Evolutionary conservation across 2,329 filamentous ascomycete genomes (phyloP).

Genomic region (Leptosphaerulina australis): DNA sequence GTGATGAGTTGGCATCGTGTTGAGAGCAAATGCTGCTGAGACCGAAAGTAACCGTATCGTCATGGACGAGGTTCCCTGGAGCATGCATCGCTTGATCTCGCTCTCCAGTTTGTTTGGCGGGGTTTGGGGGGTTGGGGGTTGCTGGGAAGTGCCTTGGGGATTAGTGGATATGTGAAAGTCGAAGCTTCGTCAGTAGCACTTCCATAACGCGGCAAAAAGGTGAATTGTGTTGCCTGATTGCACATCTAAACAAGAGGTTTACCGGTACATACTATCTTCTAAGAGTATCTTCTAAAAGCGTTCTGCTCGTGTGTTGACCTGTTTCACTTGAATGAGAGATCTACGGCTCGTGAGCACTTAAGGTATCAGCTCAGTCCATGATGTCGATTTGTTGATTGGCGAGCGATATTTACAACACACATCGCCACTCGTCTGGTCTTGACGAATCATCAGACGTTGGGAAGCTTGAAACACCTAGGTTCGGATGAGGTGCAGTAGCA

Average conservation of each 20-base stretch:
- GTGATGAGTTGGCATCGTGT: neutral
- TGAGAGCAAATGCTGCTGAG: neutral
- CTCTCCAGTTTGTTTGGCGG: conserved; percentile 3
- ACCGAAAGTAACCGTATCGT: neutral
- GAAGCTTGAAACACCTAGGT: conserved; percentile 13
- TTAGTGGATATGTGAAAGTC: conserved; percentile 4
- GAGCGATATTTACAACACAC: conserved; percentile 2
- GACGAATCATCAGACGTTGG: conserved; percentile 9
- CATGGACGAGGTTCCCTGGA: conserved; percentile 4
- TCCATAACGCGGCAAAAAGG: neutral
- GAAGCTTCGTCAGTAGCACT: neutral
- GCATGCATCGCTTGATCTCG: neutral
- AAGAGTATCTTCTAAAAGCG: no score
- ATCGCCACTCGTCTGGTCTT: conserved; percentile 5
- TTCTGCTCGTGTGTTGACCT: neutral
- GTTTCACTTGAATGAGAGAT: no score
- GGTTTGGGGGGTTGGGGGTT: conserved; percentile 12
- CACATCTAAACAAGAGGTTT: neutral
- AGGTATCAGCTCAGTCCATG: neutral
- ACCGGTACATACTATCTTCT: no score
- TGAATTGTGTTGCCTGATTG: neutral
- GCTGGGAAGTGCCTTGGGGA: conserved; percentile 1
- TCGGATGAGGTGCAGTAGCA: conserved; percentile 12
- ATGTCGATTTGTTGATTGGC: neutral
- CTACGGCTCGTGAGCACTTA: conserved; percentile 1